Percentiles rank a stretch among this genome's conserved stretches.
Conservation (phyloP, 345 rosid species). For the Salix arbutifolia region DNA sequence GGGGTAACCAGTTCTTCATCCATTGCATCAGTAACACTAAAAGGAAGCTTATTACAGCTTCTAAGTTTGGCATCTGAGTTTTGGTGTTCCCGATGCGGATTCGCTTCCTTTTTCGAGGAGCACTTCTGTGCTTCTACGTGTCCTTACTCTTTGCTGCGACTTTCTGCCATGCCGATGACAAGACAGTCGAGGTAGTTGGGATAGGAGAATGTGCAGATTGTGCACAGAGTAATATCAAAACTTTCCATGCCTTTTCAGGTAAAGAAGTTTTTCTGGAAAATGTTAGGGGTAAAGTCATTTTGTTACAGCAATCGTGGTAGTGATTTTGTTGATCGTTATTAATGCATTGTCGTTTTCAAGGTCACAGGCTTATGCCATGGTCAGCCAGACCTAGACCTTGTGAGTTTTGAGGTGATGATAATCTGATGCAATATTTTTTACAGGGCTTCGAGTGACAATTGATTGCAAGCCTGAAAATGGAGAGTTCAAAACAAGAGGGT, state of each 20-base stretch:
- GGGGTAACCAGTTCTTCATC: background rate
- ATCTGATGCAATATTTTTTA: background rate
- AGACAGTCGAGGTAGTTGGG: conserved; percentile 54
- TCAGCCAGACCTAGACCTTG: background rate
- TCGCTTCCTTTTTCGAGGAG: conserved; percentile 33
- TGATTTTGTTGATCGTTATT: background rate
- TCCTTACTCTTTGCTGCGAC: conserved; percentile 29
- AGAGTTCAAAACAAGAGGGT: conserved; percentile 51
- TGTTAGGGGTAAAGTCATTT: background rate
- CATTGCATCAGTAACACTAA: background rate
- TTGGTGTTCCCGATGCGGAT: conserved; percentile 47
- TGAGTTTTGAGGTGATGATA: background rate
- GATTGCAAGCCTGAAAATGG: conserved; percentile 61
- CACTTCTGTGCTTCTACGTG: conserved; percentile 40
- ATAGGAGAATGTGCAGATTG: conserved; percentile 64
- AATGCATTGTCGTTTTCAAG: background rate
- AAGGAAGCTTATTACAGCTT: conserved; percentile 9
- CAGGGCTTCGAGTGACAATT: conserved; percentile 68
- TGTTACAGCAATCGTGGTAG: background rate
- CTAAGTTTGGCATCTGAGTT: background rate
- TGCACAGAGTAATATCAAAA: conserved; percentile 29
- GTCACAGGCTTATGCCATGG: background rate
- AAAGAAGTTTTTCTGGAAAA: background rate
- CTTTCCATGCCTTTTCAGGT: conserved; percentile 62
- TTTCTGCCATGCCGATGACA: conserved; percentile 37